Evolutionary conservation across 768 basidiomycete species (phyloP).

Genomic region (Tricholoma matsutake): DNA sequence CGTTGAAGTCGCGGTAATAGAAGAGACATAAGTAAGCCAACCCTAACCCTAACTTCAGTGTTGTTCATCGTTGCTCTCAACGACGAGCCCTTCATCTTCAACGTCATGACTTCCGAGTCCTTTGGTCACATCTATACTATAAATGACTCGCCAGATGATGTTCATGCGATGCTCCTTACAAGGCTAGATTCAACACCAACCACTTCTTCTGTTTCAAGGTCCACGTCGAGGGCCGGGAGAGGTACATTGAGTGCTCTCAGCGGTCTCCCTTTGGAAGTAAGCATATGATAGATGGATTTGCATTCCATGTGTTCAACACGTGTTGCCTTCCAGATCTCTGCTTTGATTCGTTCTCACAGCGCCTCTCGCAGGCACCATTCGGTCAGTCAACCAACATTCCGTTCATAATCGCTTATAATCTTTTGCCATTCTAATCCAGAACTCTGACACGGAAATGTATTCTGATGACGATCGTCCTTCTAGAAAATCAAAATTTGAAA

Average conservation of each 20-base stretch:
- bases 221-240: conserved; percentile 13
- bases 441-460: conserved; percentile 8
- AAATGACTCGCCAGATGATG: conserved; percentile 1
- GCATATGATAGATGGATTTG: conserved; percentile 17
- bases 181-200: conserved; percentile 9
- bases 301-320: conserved; percentile 45
- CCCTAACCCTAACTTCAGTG: conserved; percentile 8
- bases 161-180: conserved; percentile 4
- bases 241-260: conserved; percentile 28
- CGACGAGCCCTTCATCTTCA: neutral
- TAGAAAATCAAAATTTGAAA: conserved; percentile 42
- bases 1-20: neutral
- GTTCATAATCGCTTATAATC: neutral
- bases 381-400: conserved; percentile 19
- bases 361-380: conserved; percentile 25
- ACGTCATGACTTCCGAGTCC: conserved; percentile 3
- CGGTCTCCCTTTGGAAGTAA: conserved; percentile 32
- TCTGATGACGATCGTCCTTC: conserved; percentile 37
- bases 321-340: conserved; percentile 40
- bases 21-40: neutral
- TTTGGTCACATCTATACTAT: neutral
- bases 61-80: neutral
- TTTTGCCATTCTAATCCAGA: neutral
- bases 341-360: conserved; percentile 41
- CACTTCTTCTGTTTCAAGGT: conserved; percentile 7